phyloP scores from a whole-genome alignment of 441 rosid species.

The Manihot esculenta region DNA sequence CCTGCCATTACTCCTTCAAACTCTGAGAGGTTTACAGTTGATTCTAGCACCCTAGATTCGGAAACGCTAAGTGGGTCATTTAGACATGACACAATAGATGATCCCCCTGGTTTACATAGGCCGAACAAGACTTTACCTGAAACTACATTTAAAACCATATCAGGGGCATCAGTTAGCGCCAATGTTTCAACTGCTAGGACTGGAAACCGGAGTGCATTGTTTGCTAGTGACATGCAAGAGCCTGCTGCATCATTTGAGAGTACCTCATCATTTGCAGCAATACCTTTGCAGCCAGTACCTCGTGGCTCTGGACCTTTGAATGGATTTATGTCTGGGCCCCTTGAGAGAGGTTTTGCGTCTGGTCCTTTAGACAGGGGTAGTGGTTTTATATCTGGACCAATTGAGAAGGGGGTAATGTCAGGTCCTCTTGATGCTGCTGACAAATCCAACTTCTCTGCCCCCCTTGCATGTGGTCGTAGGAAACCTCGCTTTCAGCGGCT shows the following conservation, averaged over 20 bases:
- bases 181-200: constrained; percentile 95
- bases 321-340: constrained; percentile 91
- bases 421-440: constrained; percentile 86
- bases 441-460: constrained; percentile 87
- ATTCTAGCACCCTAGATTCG: constrained; percentile 90
- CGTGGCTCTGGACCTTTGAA: constrained; percentile 88
- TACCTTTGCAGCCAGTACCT: constrained; percentile 89
- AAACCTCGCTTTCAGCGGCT: constrained; percentile 65
- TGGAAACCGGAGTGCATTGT: constrained; percentile 71
- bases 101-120: constrained; percentile 55
- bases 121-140: constrained; percentile 64
- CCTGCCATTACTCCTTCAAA: constrained; percentile 88
- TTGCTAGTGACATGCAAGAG: constrained; percentile 68
- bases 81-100: constrained; percentile 73
- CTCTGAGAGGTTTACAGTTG: constrained; percentile 92
- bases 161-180: constrained; percentile 97
- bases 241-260: constrained; percentile 96
- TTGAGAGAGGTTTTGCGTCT: constrained; percentile 87
- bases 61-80: constrained; percentile 86
- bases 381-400: constrained; percentile 96
- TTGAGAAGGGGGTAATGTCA: constrained; percentile 91
- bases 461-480: constrained; percentile 62
- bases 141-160: constrained; percentile 85
- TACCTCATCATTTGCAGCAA: constrained; percentile 89
- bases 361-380: constrained; percentile 84